These are phyloP conservation scores for Diaporthe helianthi DNA, from an alignment of 2,329 filamentous ascomycete species.

Conservation along the genomic window DNA sequence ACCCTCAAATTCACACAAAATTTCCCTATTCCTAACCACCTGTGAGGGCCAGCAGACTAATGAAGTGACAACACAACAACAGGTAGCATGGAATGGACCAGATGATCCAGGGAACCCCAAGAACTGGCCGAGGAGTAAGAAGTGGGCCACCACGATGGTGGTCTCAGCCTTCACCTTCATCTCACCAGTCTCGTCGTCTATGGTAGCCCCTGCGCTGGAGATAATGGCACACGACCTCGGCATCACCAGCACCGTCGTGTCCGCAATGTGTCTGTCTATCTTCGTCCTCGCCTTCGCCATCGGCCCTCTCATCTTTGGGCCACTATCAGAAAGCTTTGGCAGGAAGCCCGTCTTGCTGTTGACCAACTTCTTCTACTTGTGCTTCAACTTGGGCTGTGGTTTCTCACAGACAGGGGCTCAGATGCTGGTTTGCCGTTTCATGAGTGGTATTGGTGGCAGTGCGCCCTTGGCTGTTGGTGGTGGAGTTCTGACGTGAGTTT, in stretches of 20 bases:
- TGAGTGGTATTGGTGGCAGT: not conserved
- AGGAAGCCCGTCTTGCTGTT: conserved; percentile 60
- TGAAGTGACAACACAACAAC: not conserved
- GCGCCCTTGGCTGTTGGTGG: conserved; percentile 1
- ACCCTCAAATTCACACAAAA: too few relatives aligned
- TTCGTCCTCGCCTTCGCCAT: conserved; percentile 63
- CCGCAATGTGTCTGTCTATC: conserved; percentile 55
- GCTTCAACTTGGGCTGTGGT: not conserved
- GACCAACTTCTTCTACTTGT: conserved; percentile 38
- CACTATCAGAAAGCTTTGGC: conserved; percentile 62
- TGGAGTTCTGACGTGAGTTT: not conserved
- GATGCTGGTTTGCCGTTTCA: conserved; percentile 5
- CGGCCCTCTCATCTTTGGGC: conserved; percentile 58
- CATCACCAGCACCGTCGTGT: conserved; percentile 47
- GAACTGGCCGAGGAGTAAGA: conserved; percentile 53
- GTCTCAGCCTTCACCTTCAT: conserved; percentile 60
- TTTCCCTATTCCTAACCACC: not conserved
- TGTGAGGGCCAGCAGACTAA: not conserved
- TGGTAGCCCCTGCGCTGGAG: conserved; percentile 45
- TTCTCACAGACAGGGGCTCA: not conserved
- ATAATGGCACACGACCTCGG: conserved; percentile 51
- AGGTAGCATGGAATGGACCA: conserved; percentile 40
- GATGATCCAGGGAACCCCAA: conserved; percentile 41
- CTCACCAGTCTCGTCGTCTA: conserved; percentile 58
- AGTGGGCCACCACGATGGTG: conserved; percentile 54